Evolutionary conservation across 2,329 filamentous ascomycete genomes (phyloP), one percentile per base, ranked within the genome.

Genomic region (Calonectria honghensis): DNA sequence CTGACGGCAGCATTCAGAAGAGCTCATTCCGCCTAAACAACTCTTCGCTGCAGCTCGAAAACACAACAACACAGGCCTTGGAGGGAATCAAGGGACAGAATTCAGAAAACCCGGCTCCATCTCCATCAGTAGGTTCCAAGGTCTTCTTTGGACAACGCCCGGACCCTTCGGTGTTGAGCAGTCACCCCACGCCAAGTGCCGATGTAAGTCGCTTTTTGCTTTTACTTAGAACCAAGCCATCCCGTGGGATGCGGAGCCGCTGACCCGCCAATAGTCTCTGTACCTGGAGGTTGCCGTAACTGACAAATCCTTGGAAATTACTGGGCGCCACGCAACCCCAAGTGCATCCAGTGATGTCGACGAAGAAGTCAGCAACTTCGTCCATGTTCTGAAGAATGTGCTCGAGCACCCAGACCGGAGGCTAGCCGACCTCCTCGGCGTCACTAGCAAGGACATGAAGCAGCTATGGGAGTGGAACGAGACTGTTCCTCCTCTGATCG

Each of bases 381-480:
- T 75, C 64, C 31, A 77, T 31, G 73, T 77, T 31, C 73, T 73
- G 31, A 74, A 63, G 57, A 74, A 71, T 51, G 71, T 73, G 35
- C 66, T 74, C 24, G 69, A 78, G 59, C 52, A 76, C 11, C 75
- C 68, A 27, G 73, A 78, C 50, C 35, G 65, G 24, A 66, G 64
- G 7, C 50, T 74, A 9, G 63, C 57, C 14, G 73, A 75, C 31
- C 73, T 77, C n/a, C 57, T 73, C 2, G 66, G 68, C 20, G 74
- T 64, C 54, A 79, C 81, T 6, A 45, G 77, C 37, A 81, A 84
- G 31, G 86, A 89, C 73, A 78, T 89, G 24, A 82, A 86, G 18
- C 86, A 87, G 73, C 80, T 90, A 64, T 89, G 87, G 86, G 75
- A 76, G 27, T 89, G 88, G 88, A 89, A 89, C 77, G 81, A 84